These are phyloP conservation scores for Starmerella riodocensis DNA, from an alignment of 805 yeast species.

Conservation along the genomic window DNA sequence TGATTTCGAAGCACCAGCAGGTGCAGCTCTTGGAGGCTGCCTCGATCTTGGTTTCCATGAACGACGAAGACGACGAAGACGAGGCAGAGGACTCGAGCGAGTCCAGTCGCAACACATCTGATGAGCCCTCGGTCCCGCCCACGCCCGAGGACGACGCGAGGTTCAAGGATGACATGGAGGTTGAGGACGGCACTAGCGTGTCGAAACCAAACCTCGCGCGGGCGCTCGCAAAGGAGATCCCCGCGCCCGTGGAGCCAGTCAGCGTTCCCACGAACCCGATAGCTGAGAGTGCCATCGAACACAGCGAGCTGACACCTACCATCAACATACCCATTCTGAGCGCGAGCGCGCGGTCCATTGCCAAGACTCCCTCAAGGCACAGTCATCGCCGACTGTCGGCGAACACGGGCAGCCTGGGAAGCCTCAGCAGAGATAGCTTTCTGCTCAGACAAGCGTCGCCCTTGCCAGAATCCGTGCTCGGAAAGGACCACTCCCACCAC, in stretches of 20 bases:
- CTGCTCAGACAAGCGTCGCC: conserved; percentile 20
- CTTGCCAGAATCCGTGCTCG: conserved; percentile 19
- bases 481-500: conserved; percentile 14
- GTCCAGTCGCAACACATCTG: neutral
- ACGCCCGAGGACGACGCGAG: neutral
- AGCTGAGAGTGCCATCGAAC: neutral
- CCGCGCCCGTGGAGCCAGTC: neutral
- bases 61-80: conserved; percentile 25
- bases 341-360: conserved; percentile 13
- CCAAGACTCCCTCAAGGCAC: conserved; percentile 10
- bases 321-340: conserved; percentile 16
- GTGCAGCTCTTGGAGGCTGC: conserved; percentile 56
- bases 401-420: conserved; percentile 5
- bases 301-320: conserved; percentile 14
- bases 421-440: neutral
- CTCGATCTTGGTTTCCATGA: conserved; percentile 67
- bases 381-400: conserved; percentile 8
- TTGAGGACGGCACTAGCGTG: neutral
- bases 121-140: neutral
- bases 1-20: conserved; percentile 78
- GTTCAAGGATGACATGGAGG: neutral
- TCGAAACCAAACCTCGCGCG: neutral
- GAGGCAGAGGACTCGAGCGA: neutral
- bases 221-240: neutral
- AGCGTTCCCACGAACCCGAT: too few species aligned